These are phyloP conservation scores for Phytophthora quininea DNA, from an alignment of 352 stramenopile genomes.

Conservation along the genomic window DNA sequence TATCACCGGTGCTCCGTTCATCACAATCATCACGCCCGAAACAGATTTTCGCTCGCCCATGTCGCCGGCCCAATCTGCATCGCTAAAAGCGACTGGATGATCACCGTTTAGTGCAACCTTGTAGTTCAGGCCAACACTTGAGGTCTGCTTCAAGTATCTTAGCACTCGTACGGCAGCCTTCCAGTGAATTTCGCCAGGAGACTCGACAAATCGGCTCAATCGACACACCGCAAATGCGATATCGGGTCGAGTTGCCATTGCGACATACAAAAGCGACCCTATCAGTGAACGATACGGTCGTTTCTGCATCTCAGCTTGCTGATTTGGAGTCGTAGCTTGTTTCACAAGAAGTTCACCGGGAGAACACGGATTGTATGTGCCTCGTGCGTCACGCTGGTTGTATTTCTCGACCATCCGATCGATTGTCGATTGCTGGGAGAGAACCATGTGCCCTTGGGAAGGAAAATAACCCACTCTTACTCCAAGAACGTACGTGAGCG, in stretches of 20 bases:
- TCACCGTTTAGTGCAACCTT: neutral
- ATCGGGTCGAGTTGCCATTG: slow-evolving; percentile 29
- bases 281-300: slow-evolving; percentile 15
- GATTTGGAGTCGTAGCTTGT: neutral
- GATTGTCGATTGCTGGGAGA: slow-evolving; percentile 3
- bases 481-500: neutral
- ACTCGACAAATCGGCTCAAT: slow-evolving; percentile 30
- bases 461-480: neutral
- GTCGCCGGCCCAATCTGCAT: slow-evolving; percentile 26
- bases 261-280: slow-evolving; percentile 29
- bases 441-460: neutral
- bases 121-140: slow-evolving; percentile 12
- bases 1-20: slow-evolving; percentile 14
- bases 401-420: neutral
- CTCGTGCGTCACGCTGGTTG: neutral
- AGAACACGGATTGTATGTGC: neutral
- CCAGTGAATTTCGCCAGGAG: slow-evolving; percentile 17
- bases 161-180: slow-evolving; percentile 30
- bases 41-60: slow-evolving; percentile 14
- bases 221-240: slow-evolving; percentile 28
- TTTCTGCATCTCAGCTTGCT: neutral
- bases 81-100: slow-evolving; percentile 10
- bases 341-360: neutral
- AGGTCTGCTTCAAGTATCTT: slow-evolving; percentile 32
- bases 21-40: slow-evolving; percentile 21